A percentile compares a stretch with the other conserved stretches of the same genome.
phyloP scores from a whole-genome alignment of 1,284 basidiomycete genomes.

The Cutaneotrichosporon spelunceum region DNA sequence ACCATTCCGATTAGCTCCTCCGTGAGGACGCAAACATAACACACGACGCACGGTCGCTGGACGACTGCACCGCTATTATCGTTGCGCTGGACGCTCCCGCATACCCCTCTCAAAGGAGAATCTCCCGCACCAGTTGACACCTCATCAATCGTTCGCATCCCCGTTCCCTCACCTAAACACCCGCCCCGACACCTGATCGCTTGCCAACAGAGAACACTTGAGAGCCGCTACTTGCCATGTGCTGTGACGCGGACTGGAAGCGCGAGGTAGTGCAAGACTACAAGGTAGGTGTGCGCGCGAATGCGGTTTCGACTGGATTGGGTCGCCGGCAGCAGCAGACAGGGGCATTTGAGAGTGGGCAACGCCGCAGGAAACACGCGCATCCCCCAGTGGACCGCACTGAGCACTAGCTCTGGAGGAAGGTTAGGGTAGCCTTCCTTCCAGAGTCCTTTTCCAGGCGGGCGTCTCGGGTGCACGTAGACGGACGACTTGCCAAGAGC shows the following conservation, averaged over 20 bases:
- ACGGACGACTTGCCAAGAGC: neutral
- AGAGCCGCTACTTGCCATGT: slow-evolving; percentile 26
- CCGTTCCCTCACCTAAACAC: neutral
- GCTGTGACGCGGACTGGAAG: slow-evolving; percentile 73
- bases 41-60: slow-evolving; percentile 1
- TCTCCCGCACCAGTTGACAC: neutral
- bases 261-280: slow-evolving; percentile 95
- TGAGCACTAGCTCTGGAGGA: neutral
- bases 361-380: neutral
- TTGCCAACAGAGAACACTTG: neutral
- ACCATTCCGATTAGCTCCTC: neutral
- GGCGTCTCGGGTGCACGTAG: too few species aligned
- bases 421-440: neutral
- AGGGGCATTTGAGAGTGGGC: too few species aligned
- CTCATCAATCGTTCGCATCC: neutral
- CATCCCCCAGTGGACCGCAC: neutral
- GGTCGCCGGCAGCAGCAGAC: neutral
- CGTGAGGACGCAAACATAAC: neutral
- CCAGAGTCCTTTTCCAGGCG: neutral
- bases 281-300: slow-evolving; percentile 61
- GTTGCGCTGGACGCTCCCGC: too few species aligned
- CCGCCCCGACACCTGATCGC: neutral
- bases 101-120: neutral
- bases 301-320: neutral
- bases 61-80: neutral